Evolutionary conservation across 768 basidiomycete species (phyloP).

Genomic region (Paxillus rubicundulus): DNA sequence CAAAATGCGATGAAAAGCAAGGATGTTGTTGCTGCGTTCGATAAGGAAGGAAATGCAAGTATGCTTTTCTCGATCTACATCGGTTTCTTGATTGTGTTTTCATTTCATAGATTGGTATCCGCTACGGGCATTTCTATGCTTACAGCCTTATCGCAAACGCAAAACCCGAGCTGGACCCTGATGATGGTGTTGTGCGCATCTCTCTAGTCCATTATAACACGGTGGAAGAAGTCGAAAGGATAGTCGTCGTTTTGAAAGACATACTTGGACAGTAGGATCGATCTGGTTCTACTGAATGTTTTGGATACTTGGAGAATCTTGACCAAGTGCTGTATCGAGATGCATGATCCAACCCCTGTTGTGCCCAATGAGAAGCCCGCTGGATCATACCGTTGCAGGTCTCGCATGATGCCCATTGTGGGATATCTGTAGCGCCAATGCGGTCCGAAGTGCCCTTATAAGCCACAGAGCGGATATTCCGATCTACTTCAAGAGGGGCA

Average conservation of each 20-base stretch:
- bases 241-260: conserved; percentile 55
- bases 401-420: conserved; percentile 42
- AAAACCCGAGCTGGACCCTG: conserved; percentile 52
- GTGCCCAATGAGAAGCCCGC: conserved; percentile 38
- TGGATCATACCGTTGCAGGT: conserved; percentile 38
- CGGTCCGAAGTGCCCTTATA: conserved; percentile 1
- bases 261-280: conserved; percentile 33
- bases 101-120: conserved; percentile 62
- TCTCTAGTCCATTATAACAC: conserved; percentile 83
- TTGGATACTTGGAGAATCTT: conserved; percentile 3
- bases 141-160: conserved; percentile 57
- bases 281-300: neutral
- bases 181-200: conserved; percentile 70
- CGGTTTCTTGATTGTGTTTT: neutral
- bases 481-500: conserved; percentile 42
- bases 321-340: conserved; percentile 18
- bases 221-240: conserved; percentile 59
- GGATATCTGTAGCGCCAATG: conserved; percentile 26
- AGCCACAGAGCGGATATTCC: conserved; percentile 28
- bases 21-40: conserved; percentile 63
- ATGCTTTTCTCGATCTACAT: neutral
- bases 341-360: conserved; percentile 37
- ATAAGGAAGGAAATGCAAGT: conserved; percentile 61
- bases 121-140: conserved; percentile 78
- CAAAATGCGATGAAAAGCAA: conserved; percentile 54